Evolutionary conservation across 108 stramenopile genomes (phyloP).

Genomic region (Cyclotella kingstonii): DNA sequence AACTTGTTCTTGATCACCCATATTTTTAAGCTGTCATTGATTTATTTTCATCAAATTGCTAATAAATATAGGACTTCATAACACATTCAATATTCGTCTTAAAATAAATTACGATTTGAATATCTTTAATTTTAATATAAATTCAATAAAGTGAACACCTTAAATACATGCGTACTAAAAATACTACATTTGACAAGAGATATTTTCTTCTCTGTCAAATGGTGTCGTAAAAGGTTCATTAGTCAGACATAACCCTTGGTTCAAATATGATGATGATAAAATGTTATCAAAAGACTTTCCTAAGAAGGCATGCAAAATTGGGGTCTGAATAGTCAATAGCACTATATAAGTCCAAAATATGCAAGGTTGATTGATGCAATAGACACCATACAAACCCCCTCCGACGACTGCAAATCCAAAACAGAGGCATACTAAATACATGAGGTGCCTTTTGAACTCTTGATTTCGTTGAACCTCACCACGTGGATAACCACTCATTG

Average conservation of each 20-base stretch:
- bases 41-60: no score
- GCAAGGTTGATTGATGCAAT: not conserved
- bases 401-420: constrained; percentile 1
- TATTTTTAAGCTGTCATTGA: no score
- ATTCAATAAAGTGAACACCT: no score
- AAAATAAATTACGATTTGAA: no score
- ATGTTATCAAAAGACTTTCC: not conserved
- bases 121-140: no score
- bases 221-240: not conserved
- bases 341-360: not conserved
- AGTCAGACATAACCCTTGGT: not conserved
- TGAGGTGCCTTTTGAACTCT: constrained; percentile 2
- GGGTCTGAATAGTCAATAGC: not conserved
- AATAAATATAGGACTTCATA: no score
- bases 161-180: no score
- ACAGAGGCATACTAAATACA: not conserved
- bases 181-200: no score
- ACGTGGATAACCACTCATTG: constrained; percentile 9
- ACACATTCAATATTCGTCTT: no score
- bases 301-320: not conserved
- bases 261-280: not conserved
- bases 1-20: no score
- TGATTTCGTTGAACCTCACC: constrained; percentile 7
- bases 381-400: not conserved
- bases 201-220: not conserved